A percentile compares a stretch with the other conserved stretches of the same genome.
Evolutionary conservation across 1,284 basidiomycete genomes (phyloP).

Genomic region (Papiliotrema terrestris): DNA sequence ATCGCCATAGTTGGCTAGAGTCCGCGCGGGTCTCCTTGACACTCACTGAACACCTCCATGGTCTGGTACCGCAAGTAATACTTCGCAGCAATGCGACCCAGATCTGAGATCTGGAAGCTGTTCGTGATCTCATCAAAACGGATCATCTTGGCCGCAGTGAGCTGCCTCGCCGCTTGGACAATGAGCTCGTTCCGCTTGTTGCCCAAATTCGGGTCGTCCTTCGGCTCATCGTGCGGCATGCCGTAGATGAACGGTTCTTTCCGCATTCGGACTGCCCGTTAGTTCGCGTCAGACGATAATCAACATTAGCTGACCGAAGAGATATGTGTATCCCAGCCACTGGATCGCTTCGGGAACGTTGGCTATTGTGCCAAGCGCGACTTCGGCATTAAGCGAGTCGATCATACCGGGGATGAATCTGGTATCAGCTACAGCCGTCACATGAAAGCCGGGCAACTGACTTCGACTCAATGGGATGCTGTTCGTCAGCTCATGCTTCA

Average conservation of each 20-base stretch:
- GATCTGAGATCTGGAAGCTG: conserved; percentile 71
- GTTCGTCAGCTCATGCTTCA: conserved; percentile 4
- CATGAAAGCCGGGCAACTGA: conserved; percentile 46
- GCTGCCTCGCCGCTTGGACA: conserved; percentile 63
- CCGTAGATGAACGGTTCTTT: conserved; percentile 91
- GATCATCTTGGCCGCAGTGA: conserved; percentile 82
- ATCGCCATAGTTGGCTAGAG: too few species aligned
- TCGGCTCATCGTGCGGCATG: conserved; percentile 70
- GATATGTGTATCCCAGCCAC: conserved; percentile 97
- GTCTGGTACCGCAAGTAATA: conserved; percentile 90
- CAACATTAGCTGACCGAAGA: conserved; percentile 55
- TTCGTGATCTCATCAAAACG: conserved; percentile 63
- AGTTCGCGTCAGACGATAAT: not conserved
- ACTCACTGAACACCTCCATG: conserved; percentile 75
- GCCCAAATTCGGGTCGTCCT: conserved; percentile 74
- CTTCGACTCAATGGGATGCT: conserved; percentile 97
- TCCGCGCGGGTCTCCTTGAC: too few species aligned
- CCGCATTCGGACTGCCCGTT: conserved; percentile 71
- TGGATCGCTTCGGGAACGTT: conserved; percentile 82
- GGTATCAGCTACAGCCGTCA: not conserved
- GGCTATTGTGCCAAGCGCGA: conserved; percentile 89
- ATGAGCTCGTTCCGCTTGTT: conserved; percentile 73
- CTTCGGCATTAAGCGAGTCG: conserved; percentile 93
- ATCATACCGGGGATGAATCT: conserved; percentile 84
- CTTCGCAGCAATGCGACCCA: conserved; percentile 91